Base-by-base conservation (phyloP, 2,329 filamentous ascomycete species). In the Cytospora schulzeri region DNA sequence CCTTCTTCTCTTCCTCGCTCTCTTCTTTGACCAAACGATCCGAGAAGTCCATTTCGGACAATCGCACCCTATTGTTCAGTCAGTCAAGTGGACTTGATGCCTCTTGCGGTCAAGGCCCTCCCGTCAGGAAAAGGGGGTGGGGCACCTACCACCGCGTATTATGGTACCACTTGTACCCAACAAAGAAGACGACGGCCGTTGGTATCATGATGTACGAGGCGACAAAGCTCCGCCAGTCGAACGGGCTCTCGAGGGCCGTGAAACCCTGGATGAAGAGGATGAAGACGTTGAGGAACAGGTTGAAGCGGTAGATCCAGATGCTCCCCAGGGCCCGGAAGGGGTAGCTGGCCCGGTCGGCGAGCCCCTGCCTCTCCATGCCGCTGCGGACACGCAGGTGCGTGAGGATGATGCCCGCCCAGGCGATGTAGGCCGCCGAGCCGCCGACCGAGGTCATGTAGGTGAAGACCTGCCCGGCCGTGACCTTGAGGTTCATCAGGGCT, bases 391-490 rank as follows among this genome's bases (percentile, higher is more conserved):
- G 68, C 45, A 74, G 41, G 41, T 74, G 72, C 35, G 72, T 73
- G 22, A 74, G 66, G 5, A 71, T 72, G 28, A 74, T 69, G 52
- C 77, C 70, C 1, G 72, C 72, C 72, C 72, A 74, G 4, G 72
- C 71, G 28, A 74, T 66, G 59, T 71, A 74, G 0, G 72, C 72
- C 0, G 72, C 72, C 1, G 70, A 68, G 15, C 72, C 72, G 7
- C 70, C 70, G 38, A 74, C 73, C 45, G 65, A 69, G 58, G 73
- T 53, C 8, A 74, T 57, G n/a, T 73, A 74, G 3, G 67, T 45
- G 28, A 62, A 62, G 50, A 62, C 59, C 35, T 62, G 53, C 22
- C 59, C 59, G 24, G 59, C 59, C 12, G 53, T 62, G 22, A 55
- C 59, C 7, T 68, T 69, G 1, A 70, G 31, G 55, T 70, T 70